Evolutionary conservation across 495 filamentous ascomycete species (phyloP), one percentile per base, ranked within the genome.

Genomic region (Lichina pygmaea): DNA sequence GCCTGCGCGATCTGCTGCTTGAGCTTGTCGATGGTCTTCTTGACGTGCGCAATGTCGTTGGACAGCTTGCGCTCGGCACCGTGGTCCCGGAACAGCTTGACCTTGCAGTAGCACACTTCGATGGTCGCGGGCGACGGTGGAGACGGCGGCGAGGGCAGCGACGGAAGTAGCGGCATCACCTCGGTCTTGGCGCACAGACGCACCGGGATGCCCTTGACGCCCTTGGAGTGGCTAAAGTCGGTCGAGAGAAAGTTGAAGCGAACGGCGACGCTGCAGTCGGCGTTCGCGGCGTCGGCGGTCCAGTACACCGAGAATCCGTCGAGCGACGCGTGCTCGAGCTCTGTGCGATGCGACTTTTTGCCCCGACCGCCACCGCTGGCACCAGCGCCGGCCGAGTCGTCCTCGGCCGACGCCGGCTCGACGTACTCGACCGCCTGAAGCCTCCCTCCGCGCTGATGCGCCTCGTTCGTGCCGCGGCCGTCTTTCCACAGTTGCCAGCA

Each of bases 401-500:
- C 72, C 7, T 75, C 72, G 1, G 66, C 71, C 51, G 81, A 79
- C 30, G 67, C 70, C 5, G 74, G 72, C 50, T 94, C 85, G 12
- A 92, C 81, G 52, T 78, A 93, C 57, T 97, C 89, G 8, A 97
- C 86, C 0, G 86, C 89, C 56, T 91, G 79, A 6, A 92, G 66
- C 52, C 80, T 81, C 11, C 83, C 83, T 36, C 78, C 82, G 43
- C 85, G 66, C 54, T 91, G 81, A 52, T 93, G 83, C 2, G 85
- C 81, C 62, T 93, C 82, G 48, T 77, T 91, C 0, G 73, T 77
- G 5, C 86, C 86, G 36, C 86, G 70, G 0, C 84, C 82, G 56
- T 93, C 85, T 54, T 94, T 93, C 89, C 89, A 97, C 13, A 95
- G 57, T 50, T 84, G 82, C 89, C 89, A 97, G 59, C 81, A 93